Evolutionary conservation across 2,329 filamentous ascomycete genomes (phyloP), one percentile per base, ranked within the genome.

Genomic region (Penicillium sp.): DNA sequence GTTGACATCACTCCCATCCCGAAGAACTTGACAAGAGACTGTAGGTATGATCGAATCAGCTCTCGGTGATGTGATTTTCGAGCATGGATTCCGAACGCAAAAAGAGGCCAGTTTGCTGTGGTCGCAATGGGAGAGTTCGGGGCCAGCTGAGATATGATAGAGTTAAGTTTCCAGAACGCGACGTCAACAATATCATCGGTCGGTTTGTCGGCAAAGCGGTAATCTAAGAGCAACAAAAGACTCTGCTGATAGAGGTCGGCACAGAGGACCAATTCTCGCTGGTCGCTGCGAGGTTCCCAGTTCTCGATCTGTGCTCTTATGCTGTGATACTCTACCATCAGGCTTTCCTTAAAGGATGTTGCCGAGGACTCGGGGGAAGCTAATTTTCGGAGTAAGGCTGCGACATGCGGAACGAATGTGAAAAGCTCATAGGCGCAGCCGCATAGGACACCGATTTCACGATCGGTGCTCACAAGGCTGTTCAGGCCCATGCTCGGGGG

Each of bases 1-100:
- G 62, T 59, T 42, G 58, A 56, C 62, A 64, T 64, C 19, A 64
- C 57, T 11, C 62, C 62, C 62, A 64, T 64, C 25, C 62, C 59
- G 30, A 64, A 64, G 6, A 55, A 51, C n/a, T 28, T 26, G 14
- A 64, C 19, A 8, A 62, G 25, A n/a, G 52, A 52, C 13, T 55
- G 55, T 33, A 64, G 25, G 16, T 64, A 64, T 7, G 40, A 46
- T 11, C 60, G 54, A 25, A 61, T 53, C 5, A 60, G 28, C 5
- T 46, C 51, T 38, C 59, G 56, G n/a, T 60, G 54, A 35, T 49
- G 35, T 2, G 52, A 5, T 13, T 25, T 25, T n/a, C 30, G 51
- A n/a, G 59, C 59, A 54, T 62, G 43, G 6, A 62, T 54, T 0
- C 62, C 62, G 35, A 64, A 62, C n/a, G 52, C 62, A 45, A 64